Conservation (phyloP, 108 stramenopile species). For the Fragilaria radians region DNA sequence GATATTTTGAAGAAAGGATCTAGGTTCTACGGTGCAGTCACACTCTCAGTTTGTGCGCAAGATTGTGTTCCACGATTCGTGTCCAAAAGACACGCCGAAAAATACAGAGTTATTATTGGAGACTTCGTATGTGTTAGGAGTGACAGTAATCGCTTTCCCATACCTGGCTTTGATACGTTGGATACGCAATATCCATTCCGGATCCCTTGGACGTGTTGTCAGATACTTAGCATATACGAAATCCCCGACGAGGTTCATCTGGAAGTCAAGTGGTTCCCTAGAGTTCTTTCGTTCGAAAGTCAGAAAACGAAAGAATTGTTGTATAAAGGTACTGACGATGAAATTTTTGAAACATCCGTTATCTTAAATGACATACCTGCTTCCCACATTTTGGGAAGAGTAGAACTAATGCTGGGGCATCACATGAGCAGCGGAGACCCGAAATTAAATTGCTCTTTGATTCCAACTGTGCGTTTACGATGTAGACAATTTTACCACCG, state of each 20-base stretch:
- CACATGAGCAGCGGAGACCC: constrained; percentile 3
- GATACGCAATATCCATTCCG: constrained; percentile 28
- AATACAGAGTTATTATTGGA: constrained; percentile 15
- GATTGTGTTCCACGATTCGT: not conserved
- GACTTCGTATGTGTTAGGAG: constrained; percentile 29
- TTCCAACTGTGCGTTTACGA: constrained; percentile 9
- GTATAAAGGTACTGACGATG: constrained; percentile 16
- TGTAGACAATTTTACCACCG: constrained; percentile 26
- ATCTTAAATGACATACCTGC: constrained; percentile 23
- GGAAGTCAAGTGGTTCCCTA: constrained; percentile 33
- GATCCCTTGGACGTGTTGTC: constrained; percentile 23
- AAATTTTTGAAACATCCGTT: constrained; percentile 46
- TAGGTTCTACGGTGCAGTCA: not conserved
- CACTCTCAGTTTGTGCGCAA: not conserved
- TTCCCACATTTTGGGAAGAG: constrained; percentile 25
- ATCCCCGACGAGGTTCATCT: constrained; percentile 2
- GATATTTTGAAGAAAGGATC: not conserved
- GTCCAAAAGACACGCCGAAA: not conserved
- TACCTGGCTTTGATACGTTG: not conserved
- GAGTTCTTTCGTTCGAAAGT: constrained; percentile 16
- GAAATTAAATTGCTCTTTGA: not conserved
- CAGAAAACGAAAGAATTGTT: constrained; percentile 9
- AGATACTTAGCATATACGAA: constrained; percentile 22
- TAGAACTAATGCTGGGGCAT: constrained; percentile 24
- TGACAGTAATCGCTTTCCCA: constrained; percentile 5